These are phyloP conservation scores for Sphagnum tenellum DNA, from an alignment of 225 moss, liverwort and hornwort species.

Conservation along the genomic window DNA sequence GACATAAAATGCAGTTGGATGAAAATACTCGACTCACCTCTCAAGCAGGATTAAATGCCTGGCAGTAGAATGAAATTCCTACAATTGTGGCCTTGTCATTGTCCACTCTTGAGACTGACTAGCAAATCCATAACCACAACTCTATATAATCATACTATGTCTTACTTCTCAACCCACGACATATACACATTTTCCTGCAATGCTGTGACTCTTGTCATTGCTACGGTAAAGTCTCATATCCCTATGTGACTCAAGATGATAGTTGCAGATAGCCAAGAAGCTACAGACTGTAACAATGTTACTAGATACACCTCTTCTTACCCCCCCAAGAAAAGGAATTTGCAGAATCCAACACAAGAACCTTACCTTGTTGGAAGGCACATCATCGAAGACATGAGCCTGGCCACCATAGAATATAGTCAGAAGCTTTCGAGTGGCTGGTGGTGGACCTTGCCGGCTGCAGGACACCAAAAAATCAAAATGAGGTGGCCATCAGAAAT, in stretches of 20 bases:
- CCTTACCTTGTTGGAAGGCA: constrained; percentile 53
- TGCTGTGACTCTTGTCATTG: no score
- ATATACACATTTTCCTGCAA: no score
- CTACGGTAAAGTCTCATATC: no score
- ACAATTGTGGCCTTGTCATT: no score
- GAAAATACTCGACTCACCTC: background rate
- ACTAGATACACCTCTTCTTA: background rate
- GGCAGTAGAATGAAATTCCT: no score
- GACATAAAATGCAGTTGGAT: background rate
- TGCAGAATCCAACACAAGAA: background rate
- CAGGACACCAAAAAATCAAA: background rate
- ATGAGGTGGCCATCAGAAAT: background rate
- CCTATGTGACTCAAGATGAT: no score
- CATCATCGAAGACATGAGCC: constrained; percentile 60
- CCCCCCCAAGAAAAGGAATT: background rate
- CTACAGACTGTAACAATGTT: background rate
- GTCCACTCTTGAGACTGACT: no score
- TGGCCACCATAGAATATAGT: constrained; percentile 63
- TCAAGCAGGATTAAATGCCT: background rate
- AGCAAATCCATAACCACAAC: no score
- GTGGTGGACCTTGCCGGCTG: constrained; percentile 35
- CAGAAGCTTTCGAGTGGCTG: constrained; percentile 38
- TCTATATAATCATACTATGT: no score
- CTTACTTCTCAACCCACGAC: no score
- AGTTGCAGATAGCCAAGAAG: no score